These are phyloP conservation scores for Massariosphaeria phaeospora DNA, from an alignment of 495 filamentous ascomycete species.

Conservation along the genomic window DNA sequence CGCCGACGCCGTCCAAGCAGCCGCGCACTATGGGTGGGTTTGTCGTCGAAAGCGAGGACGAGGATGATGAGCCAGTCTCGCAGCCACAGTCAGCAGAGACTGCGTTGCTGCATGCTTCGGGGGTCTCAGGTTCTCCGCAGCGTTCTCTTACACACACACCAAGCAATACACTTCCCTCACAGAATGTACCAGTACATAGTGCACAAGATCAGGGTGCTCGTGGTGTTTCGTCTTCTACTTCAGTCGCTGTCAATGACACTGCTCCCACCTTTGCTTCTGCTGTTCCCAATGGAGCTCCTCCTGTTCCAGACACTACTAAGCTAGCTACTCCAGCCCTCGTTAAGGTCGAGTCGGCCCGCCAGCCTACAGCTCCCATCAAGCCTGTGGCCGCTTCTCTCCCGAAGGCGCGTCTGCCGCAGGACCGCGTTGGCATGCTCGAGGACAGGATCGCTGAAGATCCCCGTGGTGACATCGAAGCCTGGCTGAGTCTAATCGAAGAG, in stretches of 20 bases:
- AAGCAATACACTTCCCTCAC: slow-evolving; percentile 54
- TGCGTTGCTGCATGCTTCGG: slow-evolving; percentile 34
- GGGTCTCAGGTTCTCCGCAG: slow-evolving; percentile 35
- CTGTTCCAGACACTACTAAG: slow-evolving; percentile 30
- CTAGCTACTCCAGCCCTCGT: slow-evolving; percentile 15
- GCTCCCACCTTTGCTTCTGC: slow-evolving; percentile 43
- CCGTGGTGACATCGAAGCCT: slow-evolving; percentile 82
- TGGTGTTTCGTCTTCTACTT: slow-evolving; percentile 50
- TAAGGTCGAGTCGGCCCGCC: slow-evolving; percentile 3
- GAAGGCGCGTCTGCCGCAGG: slow-evolving; percentile 62
- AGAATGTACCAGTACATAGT: slow-evolving; percentile 56
- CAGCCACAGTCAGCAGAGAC: slow-evolving; percentile 24
- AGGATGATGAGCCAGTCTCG: slow-evolving; percentile 50
- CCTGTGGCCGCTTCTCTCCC: slow-evolving; percentile 38
- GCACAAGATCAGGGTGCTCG: slow-evolving; percentile 51
- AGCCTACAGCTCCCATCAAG: slow-evolving; percentile 17
- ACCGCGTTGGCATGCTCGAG: slow-evolving; percentile 79
- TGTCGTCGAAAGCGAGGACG: slow-evolving; percentile 61
- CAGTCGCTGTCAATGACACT: slow-evolving; percentile 44
- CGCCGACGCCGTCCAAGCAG: slow-evolving; percentile 41
- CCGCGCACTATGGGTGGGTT: slow-evolving; percentile 74
- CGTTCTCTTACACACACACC: slow-evolving; percentile 54
- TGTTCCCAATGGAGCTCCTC: slow-evolving; percentile 23
- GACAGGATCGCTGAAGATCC: slow-evolving; percentile 87
- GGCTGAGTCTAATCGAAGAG: slow-evolving; percentile 80